Evolutionary conservation across 2,329 filamentous ascomycete genomes (phyloP).

Genomic region (Colletotrichum melonis): DNA sequence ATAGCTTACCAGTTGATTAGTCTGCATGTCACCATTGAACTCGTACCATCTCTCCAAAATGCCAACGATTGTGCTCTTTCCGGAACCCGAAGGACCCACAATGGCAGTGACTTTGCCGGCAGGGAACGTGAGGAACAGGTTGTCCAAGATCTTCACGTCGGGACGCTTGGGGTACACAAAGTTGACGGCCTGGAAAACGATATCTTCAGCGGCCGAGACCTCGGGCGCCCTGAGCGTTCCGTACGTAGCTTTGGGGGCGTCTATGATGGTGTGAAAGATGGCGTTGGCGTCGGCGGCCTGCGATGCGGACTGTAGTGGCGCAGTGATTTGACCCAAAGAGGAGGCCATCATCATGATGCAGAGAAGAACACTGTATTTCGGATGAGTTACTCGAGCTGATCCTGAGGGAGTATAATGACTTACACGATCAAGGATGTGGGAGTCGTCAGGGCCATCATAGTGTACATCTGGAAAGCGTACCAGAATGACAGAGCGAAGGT

Average conservation of each 20-base stretch:
- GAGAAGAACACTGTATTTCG: slow-evolving; percentile 36
- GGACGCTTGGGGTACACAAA: slow-evolving; percentile 50
- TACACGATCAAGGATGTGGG: slow-evolving; percentile 40
- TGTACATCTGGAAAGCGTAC: slow-evolving; percentile 38
- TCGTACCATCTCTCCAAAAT: slow-evolving; percentile 54
- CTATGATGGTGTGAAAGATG: slow-evolving; percentile 55
- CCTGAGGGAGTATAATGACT: neutral
- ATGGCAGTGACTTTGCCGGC: slow-evolving; percentile 46
- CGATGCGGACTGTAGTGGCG: slow-evolving; percentile 47
- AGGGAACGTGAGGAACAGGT: slow-evolving; percentile 47
- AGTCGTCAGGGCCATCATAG: slow-evolving; percentile 35
- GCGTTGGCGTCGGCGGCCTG: slow-evolving; percentile 49
- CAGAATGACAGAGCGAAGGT: slow-evolving; percentile 39
- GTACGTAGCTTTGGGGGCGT: slow-evolving; percentile 53
- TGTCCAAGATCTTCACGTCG: slow-evolving; percentile 45
- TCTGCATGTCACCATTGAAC: slow-evolving; percentile 27
- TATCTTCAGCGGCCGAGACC: slow-evolving; percentile 62
- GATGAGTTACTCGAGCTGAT: neutral
- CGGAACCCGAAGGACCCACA: slow-evolving; percentile 50
- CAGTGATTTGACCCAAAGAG: slow-evolving; percentile 46
- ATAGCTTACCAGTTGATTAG: slow-evolving; percentile 60
- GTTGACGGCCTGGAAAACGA: slow-evolving; percentile 50
- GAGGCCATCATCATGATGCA: slow-evolving; percentile 45
- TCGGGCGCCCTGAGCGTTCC: slow-evolving; percentile 59
- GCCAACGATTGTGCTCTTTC: slow-evolving; percentile 53